A percentile compares a stretch with the other conserved stretches of the same genome.
These are phyloP conservation scores for Euphorbia corollata DNA, from an alignment of 441 rosid genomes.

Conservation along the genomic window DNA sequence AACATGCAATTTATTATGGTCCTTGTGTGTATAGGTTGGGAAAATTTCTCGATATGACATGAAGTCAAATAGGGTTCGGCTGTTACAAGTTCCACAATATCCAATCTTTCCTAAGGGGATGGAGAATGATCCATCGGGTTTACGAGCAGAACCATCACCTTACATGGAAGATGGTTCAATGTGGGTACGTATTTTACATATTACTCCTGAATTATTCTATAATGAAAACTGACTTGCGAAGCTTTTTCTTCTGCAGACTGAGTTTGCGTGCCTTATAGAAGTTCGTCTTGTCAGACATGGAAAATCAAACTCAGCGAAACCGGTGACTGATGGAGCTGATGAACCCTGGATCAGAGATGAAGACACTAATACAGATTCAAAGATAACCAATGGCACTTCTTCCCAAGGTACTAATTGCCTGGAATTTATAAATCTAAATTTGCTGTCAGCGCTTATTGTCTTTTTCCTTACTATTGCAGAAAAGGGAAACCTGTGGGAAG, in stretches of 20 bases:
- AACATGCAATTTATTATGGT: slow-evolving; percentile 13
- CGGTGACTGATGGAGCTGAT: slow-evolving; percentile 21
- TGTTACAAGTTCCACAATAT: slow-evolving; percentile 56
- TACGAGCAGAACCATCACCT: slow-evolving; percentile 40
- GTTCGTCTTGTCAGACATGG: slow-evolving; percentile 48
- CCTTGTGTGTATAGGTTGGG: slow-evolving; percentile 53
- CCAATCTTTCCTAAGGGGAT: slow-evolving; percentile 41
- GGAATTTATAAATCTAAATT: slow-evolving; percentile 4
- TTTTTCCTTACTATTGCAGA: slow-evolving; percentile 26
- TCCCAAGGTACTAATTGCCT: slow-evolving; percentile 34
- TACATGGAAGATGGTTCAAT: slow-evolving; percentile 73
- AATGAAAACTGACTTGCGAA: slow-evolving; percentile 12
- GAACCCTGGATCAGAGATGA: slow-evolving; percentile 24
- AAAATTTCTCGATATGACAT: slow-evolving; percentile 53
- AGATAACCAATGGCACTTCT: slow-evolving; percentile 18
- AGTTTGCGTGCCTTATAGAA: slow-evolving; percentile 62
- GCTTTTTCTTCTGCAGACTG: slow-evolving; percentile 44
- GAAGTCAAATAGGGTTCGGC: slow-evolving; percentile 43
- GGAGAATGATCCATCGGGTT: slow-evolving; percentile 33
- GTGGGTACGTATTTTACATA: slow-evolving; percentile 35
- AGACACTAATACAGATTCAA: slow-evolving; percentile 23
- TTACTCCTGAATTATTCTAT: background rate
- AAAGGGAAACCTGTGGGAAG: slow-evolving; percentile 59
- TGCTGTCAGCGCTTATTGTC: background rate
- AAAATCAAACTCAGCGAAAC: slow-evolving; percentile 24